A percentile compares a stretch with the other conserved stretches of the same genome.
These are phyloP conservation scores for Actinomortierella ambigua DNA, from an alignment of 371 early-diverging fungal species.

Conservation along the genomic window DNA sequence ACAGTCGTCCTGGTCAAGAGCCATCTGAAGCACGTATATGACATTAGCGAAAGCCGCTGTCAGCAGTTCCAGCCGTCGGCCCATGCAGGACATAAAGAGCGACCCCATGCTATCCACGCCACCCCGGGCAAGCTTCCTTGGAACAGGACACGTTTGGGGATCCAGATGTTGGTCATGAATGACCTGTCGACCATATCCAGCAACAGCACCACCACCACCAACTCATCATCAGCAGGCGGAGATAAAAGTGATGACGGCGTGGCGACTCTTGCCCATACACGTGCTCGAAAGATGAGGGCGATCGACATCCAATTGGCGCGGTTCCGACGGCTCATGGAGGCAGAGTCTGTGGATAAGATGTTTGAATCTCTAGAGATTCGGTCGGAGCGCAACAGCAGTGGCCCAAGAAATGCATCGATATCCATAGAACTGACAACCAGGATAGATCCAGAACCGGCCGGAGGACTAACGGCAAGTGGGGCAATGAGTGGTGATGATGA, in stretches of 20 bases:
- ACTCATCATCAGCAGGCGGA: background rate
- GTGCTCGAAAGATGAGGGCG: too few relatives aligned
- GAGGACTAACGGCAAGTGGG: too few relatives aligned
- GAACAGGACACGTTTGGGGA: constrained; percentile 10
- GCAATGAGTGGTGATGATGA: too few relatives aligned
- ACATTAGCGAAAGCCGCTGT: constrained; percentile 27
- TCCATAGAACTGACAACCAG: too few relatives aligned
- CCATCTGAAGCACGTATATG: constrained; percentile 34
- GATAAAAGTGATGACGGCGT: too few relatives aligned
- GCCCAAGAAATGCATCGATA: too few relatives aligned
- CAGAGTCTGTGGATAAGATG: constrained; percentile 12
- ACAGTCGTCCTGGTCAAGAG: constrained; percentile 23
- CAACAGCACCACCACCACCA: too few relatives aligned
- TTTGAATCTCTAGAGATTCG: too few relatives aligned
- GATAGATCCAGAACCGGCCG: too few relatives aligned
- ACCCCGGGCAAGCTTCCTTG: constrained; percentile 12
- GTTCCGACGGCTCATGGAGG: constrained; percentile 28
- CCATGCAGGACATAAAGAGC: constrained; percentile 30
- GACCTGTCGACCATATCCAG: too few relatives aligned
- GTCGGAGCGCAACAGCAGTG: too few relatives aligned
- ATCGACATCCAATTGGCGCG: constrained; percentile 13
- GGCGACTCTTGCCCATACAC: constrained; percentile 4
- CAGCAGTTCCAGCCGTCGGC: constrained; percentile 40
- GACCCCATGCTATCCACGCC: constrained; percentile 12
- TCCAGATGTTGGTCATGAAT: background rate